These are phyloP conservation scores for Monosporascus ibericus DNA, from an alignment of 2,329 filamentous ascomycete species.

Conservation along the genomic window DNA sequence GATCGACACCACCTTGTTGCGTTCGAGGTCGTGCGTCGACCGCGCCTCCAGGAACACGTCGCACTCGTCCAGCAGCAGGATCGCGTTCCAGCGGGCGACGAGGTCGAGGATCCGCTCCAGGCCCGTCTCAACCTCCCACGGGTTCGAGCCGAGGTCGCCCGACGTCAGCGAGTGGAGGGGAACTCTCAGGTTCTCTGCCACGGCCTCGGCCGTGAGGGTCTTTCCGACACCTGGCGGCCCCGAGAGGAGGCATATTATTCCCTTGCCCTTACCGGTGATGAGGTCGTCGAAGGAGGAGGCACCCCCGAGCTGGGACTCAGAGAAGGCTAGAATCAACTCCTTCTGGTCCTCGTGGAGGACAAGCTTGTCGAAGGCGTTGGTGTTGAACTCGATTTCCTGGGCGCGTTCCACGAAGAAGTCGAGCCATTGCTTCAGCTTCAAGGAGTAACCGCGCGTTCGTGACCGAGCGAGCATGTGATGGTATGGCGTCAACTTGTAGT, in stretches of 20 bases:
- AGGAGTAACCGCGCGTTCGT: conserved; percentile 20
- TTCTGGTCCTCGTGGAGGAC: conserved; percentile 45
- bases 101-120: conserved; percentile 66
- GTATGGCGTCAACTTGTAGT: conserved; percentile 20
- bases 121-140: conserved; percentile 57
- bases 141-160: conserved; percentile 65
- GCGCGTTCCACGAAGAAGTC: conserved; percentile 43
- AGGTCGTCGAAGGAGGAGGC: conserved; percentile 39
- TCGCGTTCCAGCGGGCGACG: conserved; percentile 65
- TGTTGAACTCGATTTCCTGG: conserved; percentile 40
- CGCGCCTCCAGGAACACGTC: conserved; percentile 47
- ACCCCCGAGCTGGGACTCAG: neutral
- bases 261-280: conserved; percentile 45
- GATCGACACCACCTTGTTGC: conserved; percentile 34
- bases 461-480: conserved; percentile 27
- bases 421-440: conserved; percentile 17
- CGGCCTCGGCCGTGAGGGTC: conserved; percentile 40
- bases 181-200: conserved; percentile 42
- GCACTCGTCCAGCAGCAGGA: conserved; percentile 66
- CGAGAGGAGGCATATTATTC: conserved; percentile 42
- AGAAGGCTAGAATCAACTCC: conserved; percentile 43
- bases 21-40: conserved; percentile 26
- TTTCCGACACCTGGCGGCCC: conserved; percentile 45
- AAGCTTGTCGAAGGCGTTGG: conserved; percentile 40
- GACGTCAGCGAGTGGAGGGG: conserved; percentile 50